These are phyloP conservation scores for Fusarium sterilihyphosum DNA, from an alignment of 2,329 filamentous ascomycete genomes.

Conservation along the genomic window DNA sequence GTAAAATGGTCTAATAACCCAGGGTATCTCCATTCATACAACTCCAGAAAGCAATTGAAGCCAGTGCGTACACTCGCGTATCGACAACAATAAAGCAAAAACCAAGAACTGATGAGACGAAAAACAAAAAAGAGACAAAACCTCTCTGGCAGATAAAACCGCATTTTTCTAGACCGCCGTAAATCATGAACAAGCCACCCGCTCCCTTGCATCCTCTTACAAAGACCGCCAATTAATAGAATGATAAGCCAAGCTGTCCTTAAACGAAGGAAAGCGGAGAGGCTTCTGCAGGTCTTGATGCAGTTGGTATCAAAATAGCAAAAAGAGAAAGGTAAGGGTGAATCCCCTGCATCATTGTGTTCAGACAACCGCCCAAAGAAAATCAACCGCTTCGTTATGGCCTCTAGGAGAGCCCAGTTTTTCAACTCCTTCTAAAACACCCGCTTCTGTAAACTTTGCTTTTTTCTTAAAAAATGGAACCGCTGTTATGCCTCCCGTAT, in stretches of 20 bases:
- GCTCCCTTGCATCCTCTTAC: slow-evolving; percentile 34
- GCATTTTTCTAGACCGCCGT: slow-evolving; percentile 18
- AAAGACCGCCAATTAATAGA: slow-evolving; percentile 31
- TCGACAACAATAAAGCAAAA: background rate
- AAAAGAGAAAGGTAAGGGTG: slow-evolving; percentile 15
- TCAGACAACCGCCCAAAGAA: slow-evolving; percentile 41
- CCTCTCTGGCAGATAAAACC: slow-evolving; percentile 19
- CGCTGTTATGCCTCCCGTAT: slow-evolving; percentile 35
- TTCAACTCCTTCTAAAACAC: slow-evolving; percentile 33
- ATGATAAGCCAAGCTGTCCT: slow-evolving; percentile 22
- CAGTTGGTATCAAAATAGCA: slow-evolving; percentile 37
- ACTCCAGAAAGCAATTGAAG: background rate
- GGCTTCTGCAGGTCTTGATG: slow-evolving; percentile 4
- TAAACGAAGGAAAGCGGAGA: slow-evolving; percentile 15
- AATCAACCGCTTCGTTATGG: slow-evolving; percentile 17
- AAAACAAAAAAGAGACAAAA: slow-evolving; percentile 20
- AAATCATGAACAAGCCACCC: slow-evolving; percentile 31
- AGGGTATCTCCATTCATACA: slow-evolving; percentile 15
- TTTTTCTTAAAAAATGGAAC: slow-evolving; percentile 22
- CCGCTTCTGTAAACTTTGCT: slow-evolving; percentile 21
- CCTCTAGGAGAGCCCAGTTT: slow-evolving; percentile 8
- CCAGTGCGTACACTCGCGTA: background rate
- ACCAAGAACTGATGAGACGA: slow-evolving; percentile 19
- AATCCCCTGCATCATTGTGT: slow-evolving; percentile 31
- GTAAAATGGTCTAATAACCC: slow-evolving; percentile 38